Percentiles rank a stretch among this genome's conserved stretches.
phyloP scores from a whole-genome alignment of 129 eudicot species.

The Helichrysum umbraculigerum region DNA sequence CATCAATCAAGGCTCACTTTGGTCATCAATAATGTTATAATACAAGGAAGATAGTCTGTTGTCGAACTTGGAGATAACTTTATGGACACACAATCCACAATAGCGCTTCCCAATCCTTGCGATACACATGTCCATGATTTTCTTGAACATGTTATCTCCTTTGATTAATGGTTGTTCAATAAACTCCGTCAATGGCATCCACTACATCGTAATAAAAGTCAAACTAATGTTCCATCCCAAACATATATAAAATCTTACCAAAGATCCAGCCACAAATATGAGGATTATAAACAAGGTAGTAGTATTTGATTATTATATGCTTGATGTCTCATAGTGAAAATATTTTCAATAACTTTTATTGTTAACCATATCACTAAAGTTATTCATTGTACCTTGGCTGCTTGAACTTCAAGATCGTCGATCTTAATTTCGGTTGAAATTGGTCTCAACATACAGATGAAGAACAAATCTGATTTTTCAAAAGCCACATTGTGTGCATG shows the following conservation, averaged over 20 bases:
- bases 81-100: slow-evolving; percentile 81
- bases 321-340: too few species aligned
- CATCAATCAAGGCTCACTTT: slow-evolving; percentile 19
- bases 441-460: slow-evolving; percentile 76
- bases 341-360: too few species aligned
- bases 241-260: too few species aligned
- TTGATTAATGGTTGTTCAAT: slow-evolving; percentile 65
- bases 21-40: slow-evolving; percentile 55
- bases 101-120: slow-evolving; percentile 73
- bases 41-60: slow-evolving; percentile 69
- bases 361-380: too few species aligned
- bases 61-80: slow-evolving; percentile 70
- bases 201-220: slow-evolving; percentile 39
- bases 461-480: slow-evolving; percentile 86
- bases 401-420: slow-evolving; percentile 83
- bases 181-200: slow-evolving; percentile 88
- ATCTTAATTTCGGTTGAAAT: slow-evolving; percentile 56
- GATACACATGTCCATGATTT: slow-evolving; percentile 62
- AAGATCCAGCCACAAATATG: too few species aligned
- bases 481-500: slow-evolving; percentile 85
- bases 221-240: too few species aligned
- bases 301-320: too few species aligned
- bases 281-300: too few species aligned
- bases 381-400: slow-evolving; percentile 66
- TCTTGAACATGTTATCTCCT: slow-evolving; percentile 77